These are phyloP conservation scores for Candida easanensis DNA, from an alignment of 805 yeast genomes.

Conservation along the genomic window DNA sequence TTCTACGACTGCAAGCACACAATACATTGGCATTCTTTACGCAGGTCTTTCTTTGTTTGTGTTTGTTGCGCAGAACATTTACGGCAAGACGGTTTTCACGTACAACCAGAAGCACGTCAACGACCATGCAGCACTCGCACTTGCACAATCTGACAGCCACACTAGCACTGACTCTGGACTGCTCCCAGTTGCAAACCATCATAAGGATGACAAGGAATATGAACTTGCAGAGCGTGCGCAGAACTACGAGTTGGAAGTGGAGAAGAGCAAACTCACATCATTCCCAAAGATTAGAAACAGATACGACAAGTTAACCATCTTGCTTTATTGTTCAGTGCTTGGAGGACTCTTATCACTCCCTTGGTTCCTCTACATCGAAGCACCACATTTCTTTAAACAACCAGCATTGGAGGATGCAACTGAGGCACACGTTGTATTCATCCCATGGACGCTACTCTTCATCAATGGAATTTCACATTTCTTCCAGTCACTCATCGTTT, in stretches of 20 bases:
- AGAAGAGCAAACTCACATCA: conserved; percentile 8
- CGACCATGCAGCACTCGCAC: conserved; percentile 27
- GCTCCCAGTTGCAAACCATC: conserved; percentile 2
- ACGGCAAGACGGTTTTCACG: conserved; percentile 79
- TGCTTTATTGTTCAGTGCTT: conserved; percentile 71
- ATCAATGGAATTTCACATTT: conserved; percentile 77
- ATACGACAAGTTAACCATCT: conserved; percentile 79
- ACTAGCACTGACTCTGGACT: background rate
- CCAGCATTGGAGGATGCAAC: conserved; percentile 14
- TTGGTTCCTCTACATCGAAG: conserved; percentile 68
- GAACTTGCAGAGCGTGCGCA: conserved; percentile 12
- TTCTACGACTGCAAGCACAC: conserved; percentile 39
- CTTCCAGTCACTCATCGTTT: conserved; percentile 75
- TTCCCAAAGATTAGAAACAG: conserved; percentile 33
- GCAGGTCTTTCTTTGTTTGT: conserved; percentile 68
- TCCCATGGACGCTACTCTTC: conserved; percentile 49
- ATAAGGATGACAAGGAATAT: conserved; percentile 9
- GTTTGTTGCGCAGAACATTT: conserved; percentile 83
- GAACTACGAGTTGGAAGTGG: conserved; percentile 15
- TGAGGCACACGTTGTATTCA: conserved; percentile 28
- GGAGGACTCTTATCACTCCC: conserved; percentile 74
- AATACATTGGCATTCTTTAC: conserved; percentile 60
- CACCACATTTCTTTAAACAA: conserved; percentile 29
- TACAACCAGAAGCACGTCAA: conserved; percentile 28
- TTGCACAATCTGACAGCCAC: conserved; percentile 2